phyloP scores from a whole-genome alignment of 192 early-diverging fungal species.

The Phycomyces nitens region DNA sequence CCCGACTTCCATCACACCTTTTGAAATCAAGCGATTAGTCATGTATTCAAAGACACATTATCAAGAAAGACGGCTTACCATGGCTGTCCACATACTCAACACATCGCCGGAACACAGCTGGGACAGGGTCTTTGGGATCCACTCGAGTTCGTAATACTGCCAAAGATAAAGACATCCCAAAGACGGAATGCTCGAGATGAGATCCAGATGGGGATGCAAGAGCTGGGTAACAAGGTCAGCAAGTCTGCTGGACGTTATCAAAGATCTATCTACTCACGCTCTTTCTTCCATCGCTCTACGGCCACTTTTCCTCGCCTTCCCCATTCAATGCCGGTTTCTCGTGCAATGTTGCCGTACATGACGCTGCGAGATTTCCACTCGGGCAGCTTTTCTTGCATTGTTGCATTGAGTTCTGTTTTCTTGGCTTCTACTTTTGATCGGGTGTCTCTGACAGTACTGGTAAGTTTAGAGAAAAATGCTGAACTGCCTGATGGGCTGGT shows the following conservation, averaged over 20 bases:
- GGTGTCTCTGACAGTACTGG: conserved; percentile 21
- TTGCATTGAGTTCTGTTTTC: conserved; percentile 29
- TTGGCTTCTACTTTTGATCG: conserved; percentile 26
- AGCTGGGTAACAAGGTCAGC: not conserved
- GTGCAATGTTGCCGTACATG: conserved; percentile 29
- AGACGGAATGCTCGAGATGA: conserved; percentile 19
- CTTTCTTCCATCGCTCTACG: conserved; percentile 36
- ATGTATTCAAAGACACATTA: too few relatives aligned
- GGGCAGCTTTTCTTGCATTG: conserved; percentile 31
- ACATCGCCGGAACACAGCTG: conserved; percentile 32
- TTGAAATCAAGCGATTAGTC: too few relatives aligned
- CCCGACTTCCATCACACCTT: conserved; percentile 51
- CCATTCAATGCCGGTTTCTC: conserved; percentile 38
- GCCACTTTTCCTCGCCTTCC: conserved; percentile 32
- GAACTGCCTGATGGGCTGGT: too few relatives aligned
- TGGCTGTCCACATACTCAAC: conserved; percentile 32
- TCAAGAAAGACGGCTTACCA: too few relatives aligned
- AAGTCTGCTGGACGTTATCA: too few relatives aligned
- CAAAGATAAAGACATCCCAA: conserved; percentile 29
- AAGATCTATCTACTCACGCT: not conserved
- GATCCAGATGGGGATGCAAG: not conserved
- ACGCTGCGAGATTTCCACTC: conserved; percentile 33
- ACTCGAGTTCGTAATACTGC: conserved; percentile 27
- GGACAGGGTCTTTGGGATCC: conserved; percentile 22
- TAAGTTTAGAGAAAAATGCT: too few relatives aligned